phyloP scores from a whole-genome alignment of 305 asterid species.

The Rubia occidens region DNA sequence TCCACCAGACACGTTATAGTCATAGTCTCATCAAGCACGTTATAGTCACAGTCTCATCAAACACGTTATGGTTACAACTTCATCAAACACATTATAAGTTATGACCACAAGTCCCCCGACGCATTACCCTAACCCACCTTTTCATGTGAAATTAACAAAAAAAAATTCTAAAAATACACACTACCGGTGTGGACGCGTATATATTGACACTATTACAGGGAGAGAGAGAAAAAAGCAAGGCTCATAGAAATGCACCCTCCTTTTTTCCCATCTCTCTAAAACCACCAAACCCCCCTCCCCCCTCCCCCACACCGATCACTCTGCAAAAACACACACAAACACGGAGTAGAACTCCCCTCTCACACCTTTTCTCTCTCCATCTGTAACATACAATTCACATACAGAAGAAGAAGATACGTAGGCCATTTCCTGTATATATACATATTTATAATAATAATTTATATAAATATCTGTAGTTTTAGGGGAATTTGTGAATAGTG shows the following conservation, averaged over 20 bases:
- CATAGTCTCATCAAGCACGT: too few relatives aligned
- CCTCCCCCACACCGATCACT: constrained; percentile 4
- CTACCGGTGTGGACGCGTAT: constrained; percentile 2
- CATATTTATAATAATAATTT: neutral
- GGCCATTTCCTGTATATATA: constrained; percentile 19
- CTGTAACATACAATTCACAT: too few relatives aligned
- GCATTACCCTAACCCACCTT: too few relatives aligned
- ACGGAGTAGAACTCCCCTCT: neutral
- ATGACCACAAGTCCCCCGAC: too few relatives aligned
- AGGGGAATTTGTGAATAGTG: constrained; percentile 19
- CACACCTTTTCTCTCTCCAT: too few relatives aligned
- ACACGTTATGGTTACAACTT: too few relatives aligned
- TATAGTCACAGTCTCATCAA: too few relatives aligned
- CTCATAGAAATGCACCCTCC: constrained; percentile 14
- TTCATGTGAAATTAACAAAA: neutral
- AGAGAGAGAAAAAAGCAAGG: constrained; percentile 19
- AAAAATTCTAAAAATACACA: neutral
- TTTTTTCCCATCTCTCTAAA: constrained; percentile 33
- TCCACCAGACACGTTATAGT: too few relatives aligned
- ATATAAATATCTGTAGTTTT: constrained; percentile 10
- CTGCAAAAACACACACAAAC: constrained; percentile 14
- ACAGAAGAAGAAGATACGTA: too few relatives aligned
- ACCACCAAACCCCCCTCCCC: constrained; percentile 32
- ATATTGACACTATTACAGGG: constrained; percentile 20
- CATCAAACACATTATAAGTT: too few relatives aligned